Base-by-base conservation (phyloP, 202 grass and related monocot species). In the Hordeum pubiflorum region DNA sequence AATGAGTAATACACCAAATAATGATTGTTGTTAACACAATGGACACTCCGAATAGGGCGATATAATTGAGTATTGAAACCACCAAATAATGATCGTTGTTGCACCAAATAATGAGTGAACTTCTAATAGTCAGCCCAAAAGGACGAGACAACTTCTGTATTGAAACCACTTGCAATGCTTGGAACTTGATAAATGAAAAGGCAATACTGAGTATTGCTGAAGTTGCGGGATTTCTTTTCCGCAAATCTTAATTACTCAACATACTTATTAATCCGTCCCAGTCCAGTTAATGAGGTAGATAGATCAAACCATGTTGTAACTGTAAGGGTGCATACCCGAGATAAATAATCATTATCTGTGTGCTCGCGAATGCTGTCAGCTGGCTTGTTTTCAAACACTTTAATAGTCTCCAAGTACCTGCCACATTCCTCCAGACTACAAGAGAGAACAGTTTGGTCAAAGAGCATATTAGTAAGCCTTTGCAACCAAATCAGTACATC, bases 301-400 rank as follows among this genome's bases (percentile, higher is more conserved):
- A 48, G 22, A 71, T 48, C 9, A 58, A 83, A 83, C 11, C 64
- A 73, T 56, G 17, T 50, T 66, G 17, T 58, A 77, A 5, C 24
- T 55, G 14, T 11, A 83, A 78, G 23, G 36, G 84, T 55, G 40
- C 54, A 86, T 94, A 98, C 96, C 86, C 90, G 82, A 81, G 96
- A 95, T 69, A 98, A 81, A 85, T 95, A 98, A 65, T 98, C 92
- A 72, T 80, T 89, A 69, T 98, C 92, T 60, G 57, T 93, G 72
- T 98, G 96, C 71, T 95, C 96, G 1, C 87, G 80, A 61, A 98
- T 95, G 46, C 56, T 91, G 29, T 95, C 96, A 83, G 96, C 92
- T 72, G 96, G 74, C 72, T 98, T 98, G 55, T 98, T 98, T 87
- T 98, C 96, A 33, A 95, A 98, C 3, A 93, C 90, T 98, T 98